Percentiles rank a stretch among this genome's conserved stretches.
phyloP scores from a whole-genome alignment of 345 rosid species.

The Lagerstroemia speciosa region DNA sequence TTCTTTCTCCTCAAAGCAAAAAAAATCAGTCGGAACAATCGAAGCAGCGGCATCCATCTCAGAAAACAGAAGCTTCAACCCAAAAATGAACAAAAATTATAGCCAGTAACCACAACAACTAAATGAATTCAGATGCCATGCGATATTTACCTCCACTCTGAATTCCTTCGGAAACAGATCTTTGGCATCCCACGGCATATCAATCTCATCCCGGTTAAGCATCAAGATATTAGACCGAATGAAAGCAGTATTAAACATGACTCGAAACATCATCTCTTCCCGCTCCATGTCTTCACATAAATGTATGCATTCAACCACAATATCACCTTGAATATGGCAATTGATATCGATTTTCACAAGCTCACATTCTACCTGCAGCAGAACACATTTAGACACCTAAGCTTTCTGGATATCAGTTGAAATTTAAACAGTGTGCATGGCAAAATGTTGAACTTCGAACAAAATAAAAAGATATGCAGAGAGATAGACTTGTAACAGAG shows the following conservation, averaged over 20 bases:
- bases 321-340: conserved; percentile 82
- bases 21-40: conserved; percentile 46
- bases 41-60: conserved; percentile 82
- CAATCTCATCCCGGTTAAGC: conserved; percentile 86
- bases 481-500: not conserved
- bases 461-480: not conserved
- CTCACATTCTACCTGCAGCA: conserved; percentile 65
- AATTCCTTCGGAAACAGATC: conserved; percentile 78
- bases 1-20: conserved; percentile 66
- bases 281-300: conserved; percentile 62
- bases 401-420: not conserved
- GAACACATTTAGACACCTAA: not conserved
- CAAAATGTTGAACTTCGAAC: not conserved
- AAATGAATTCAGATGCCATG: conserved; percentile 10
- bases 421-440: not conserved
- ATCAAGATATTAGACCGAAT: conserved; percentile 91
- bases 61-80: conserved; percentile 81
- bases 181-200: conserved; percentile 69
- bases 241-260: too few relatives aligned
- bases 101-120: conserved; percentile 7
- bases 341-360: conserved; percentile 81
- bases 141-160: conserved; percentile 72
- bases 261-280: conserved; percentile 76
- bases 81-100: conserved; percentile 21
- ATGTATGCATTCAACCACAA: conserved; percentile 80